These are phyloP conservation scores for Phytophthora macrochlamydospora DNA, from an alignment of 352 stramenopile species.

Conservation along the genomic window DNA sequence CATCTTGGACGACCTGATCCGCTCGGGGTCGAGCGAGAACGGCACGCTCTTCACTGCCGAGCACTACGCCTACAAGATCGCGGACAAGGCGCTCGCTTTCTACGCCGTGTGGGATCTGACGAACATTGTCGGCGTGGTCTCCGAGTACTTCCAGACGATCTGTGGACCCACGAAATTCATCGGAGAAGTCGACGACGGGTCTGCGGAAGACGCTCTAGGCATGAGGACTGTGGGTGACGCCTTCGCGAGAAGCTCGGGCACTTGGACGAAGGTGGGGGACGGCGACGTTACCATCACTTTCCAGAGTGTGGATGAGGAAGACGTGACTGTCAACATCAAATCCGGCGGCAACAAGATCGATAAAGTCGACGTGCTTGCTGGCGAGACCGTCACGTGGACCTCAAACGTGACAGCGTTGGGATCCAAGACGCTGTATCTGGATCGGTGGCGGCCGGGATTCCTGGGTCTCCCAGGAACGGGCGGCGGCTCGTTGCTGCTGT, in stretches of 20 bases:
- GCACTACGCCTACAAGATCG: conserved; percentile 42
- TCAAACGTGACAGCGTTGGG: conserved; percentile 21
- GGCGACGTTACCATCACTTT: conserved; percentile 28
- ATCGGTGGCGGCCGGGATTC: conserved; percentile 38
- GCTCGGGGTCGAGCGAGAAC: conserved; percentile 26
- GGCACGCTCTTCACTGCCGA: conserved; percentile 20
- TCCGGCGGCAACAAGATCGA: conserved; percentile 30
- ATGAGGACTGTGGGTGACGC: conserved; percentile 42
- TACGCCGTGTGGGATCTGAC: conserved; percentile 45
- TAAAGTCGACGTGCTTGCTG: conserved; percentile 23
- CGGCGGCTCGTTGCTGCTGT: conserved; percentile 36
- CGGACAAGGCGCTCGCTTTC: conserved; percentile 40
- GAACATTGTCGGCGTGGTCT: conserved; percentile 30
- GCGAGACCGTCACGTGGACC: conserved; percentile 26
- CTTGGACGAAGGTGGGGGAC: conserved; percentile 30
- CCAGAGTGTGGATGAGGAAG: conserved; percentile 28
- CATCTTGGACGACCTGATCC: conserved; percentile 49
- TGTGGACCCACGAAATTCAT: conserved; percentile 53
- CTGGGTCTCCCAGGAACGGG: conserved; percentile 26
- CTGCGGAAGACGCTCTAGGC: conserved; percentile 44
- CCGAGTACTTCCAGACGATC: conserved; percentile 57
- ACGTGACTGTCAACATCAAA: conserved; percentile 40
- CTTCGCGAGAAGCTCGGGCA: conserved; percentile 42
- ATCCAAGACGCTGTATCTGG: conserved; percentile 41
- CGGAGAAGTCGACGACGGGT: conserved; percentile 53